Percentiles rank a stretch among this genome's conserved stretches.
phyloP scores from a whole-genome alignment of 2,329 filamentous ascomycete genomes.

The Pseudogymnoascus sp. region DNA sequence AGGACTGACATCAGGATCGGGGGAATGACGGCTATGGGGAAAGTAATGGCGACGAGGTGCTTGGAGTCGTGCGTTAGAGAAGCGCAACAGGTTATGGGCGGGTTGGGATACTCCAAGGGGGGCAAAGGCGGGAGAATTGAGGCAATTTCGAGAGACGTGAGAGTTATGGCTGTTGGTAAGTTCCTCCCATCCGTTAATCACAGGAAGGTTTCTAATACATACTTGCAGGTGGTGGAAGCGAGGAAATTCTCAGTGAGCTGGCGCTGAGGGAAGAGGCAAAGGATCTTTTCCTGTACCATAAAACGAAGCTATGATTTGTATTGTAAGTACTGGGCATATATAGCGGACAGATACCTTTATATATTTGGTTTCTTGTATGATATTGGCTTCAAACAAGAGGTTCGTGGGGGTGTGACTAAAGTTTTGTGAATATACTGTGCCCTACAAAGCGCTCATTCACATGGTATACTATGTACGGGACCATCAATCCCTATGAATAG shows the following conservation, averaged over 20 bases:
- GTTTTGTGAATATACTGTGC: not conserved
- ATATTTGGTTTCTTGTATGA: not conserved
- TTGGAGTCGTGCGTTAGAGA: constrained; percentile 49
- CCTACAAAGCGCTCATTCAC: not conserved
- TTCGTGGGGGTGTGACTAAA: not conserved
- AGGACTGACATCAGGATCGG: constrained; percentile 38
- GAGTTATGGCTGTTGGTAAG: constrained; percentile 38
- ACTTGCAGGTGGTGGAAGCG: constrained; percentile 28
- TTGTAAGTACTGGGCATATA: not conserved
- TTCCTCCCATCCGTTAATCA: not conserved
- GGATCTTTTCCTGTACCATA: constrained; percentile 21
- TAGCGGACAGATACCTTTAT: not conserved
- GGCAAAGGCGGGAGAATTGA: constrained; percentile 46
- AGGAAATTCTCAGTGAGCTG: constrained; percentile 31
- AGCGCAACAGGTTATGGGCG: constrained; percentile 50
- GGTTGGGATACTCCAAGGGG: constrained; percentile 44
- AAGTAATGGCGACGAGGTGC: constrained; percentile 46
- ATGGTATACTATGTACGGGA: not conserved
- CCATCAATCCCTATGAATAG: not conserved
- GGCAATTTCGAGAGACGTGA: constrained; percentile 46
- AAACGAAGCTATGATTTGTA: not conserved
- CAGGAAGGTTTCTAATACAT: constrained; percentile 12
- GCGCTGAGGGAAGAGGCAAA: constrained; percentile 30
- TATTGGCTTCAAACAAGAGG: not conserved
- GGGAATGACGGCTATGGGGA: constrained; percentile 46